Base-by-base conservation (phyloP, 495 filamentous ascomycete genomes). In the Talaromyces ruber region DNA sequence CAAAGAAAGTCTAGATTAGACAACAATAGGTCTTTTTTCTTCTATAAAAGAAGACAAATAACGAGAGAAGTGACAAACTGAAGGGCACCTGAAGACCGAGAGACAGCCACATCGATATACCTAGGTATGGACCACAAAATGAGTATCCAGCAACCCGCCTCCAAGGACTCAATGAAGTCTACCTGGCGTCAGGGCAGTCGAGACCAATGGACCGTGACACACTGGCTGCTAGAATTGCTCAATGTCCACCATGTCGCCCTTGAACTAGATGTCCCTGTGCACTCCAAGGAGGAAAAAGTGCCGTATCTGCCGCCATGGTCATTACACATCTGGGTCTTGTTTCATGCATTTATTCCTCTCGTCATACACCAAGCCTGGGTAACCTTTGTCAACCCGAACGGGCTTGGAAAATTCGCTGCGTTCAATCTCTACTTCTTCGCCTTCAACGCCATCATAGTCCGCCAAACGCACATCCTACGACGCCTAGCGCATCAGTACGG, bases 81-180 rank as follows among this genome's bases (percentile, higher is more conserved):
- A 47, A 47, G n/a, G 43, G 18, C 7, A 7, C 18, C n/a, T 18
- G 18, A 47, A 21, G 7, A 47, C 5, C 34, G 16, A 16, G 14
- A 6, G 30, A 34, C 30, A 34, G 30, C 12, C 12, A 34, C 30
- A 34, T 3, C 30, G 11, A 34, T 12, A 11, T 34, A 11, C 30
- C 30, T 12, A 43, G 39, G 5, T 43, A 43, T 18, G 21, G 18
- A 47, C 3, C n/a, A 21, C n/a, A 47, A 47, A 21, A 47, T 47
- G 43, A 22, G n/a, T 3, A 47, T n/a, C n/a, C 43, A 50, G 14
- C 24, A 43, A 43, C 34, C 21, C 24, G 21, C 24, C 68, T 54
- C 74, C 7, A 78, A 75, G 60, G 75, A 78, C 66, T 78, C 75
- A 2, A 76, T 78, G 71, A 74, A 69, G 61, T 78, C 75, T 22